phyloP scores from a whole-genome alignment of 2,329 filamentous ascomycete genomes.

The Scedosporium boydii region DNA sequence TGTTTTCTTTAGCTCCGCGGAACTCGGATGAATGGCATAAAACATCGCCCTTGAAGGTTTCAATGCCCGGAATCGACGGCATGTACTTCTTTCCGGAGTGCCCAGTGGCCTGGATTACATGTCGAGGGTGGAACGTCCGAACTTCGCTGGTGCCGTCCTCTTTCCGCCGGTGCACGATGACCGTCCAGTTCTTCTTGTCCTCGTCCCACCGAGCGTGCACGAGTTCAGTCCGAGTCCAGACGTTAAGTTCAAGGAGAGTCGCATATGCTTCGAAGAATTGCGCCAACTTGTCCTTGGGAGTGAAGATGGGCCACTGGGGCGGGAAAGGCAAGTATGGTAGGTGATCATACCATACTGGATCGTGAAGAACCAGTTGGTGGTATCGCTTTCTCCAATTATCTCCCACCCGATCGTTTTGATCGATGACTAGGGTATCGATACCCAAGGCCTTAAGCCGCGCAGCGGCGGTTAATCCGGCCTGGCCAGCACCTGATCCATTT shows the following conservation, averaged over 20 bases:
- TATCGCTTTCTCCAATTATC: conserved; percentile 58
- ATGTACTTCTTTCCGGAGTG: conserved; percentile 57
- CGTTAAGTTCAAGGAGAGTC: conserved; percentile 55
- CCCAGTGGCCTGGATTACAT: conserved; percentile 59
- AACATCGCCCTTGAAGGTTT: conserved; percentile 47
- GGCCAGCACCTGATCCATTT: conserved; percentile 39
- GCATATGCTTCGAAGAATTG: conserved; percentile 61
- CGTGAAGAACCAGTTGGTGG: conserved; percentile 57
- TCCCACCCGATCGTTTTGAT: conserved; percentile 46
- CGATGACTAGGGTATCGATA: conserved; percentile 46
- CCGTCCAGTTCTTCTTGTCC: conserved; percentile 39
- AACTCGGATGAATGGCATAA: conserved; percentile 56
- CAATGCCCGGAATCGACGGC: conserved; percentile 46
- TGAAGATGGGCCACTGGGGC: conserved; percentile 57
- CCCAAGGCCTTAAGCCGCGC: conserved; percentile 51
- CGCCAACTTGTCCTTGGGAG: conserved; percentile 61
- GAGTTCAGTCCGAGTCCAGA: conserved; percentile 50
- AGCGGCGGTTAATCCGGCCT: conserved; percentile 47
- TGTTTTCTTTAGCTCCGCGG: conserved; percentile 35
- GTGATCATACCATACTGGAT: conserved; percentile 53
- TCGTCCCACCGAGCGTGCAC: conserved; percentile 40
- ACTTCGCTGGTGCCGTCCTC: conserved; percentile 37
- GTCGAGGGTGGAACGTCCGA: conserved; percentile 48
- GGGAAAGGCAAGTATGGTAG: conserved; percentile 59
- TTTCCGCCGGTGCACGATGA: conserved; percentile 40